These are phyloP conservation scores for Domatiomyces catenatus DNA, from an alignment of 2,329 filamentous ascomycete genomes.

Conservation along the genomic window DNA sequence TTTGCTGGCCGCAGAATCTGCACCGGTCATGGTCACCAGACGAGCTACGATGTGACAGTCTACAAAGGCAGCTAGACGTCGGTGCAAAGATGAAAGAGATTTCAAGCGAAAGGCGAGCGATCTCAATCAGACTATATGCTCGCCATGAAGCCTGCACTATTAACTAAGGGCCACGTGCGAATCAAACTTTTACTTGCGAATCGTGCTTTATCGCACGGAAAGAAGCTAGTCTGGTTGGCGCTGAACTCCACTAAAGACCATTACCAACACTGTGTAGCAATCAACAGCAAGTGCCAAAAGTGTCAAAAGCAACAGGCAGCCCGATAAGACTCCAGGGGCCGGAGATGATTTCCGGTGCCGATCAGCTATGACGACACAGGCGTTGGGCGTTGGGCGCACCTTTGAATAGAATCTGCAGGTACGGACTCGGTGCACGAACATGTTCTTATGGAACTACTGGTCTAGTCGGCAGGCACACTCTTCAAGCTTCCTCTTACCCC, in stretches of 20 bases:
- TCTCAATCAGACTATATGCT: not conserved
- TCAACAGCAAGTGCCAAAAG: not conserved
- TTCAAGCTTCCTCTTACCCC: too few species aligned
- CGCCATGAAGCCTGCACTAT: not conserved
- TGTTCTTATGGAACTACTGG: too few species aligned
- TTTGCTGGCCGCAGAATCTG: not conserved
- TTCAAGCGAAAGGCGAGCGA: not conserved
- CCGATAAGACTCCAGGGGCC: not conserved
- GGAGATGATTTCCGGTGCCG: not conserved
- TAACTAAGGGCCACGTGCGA: not conserved
- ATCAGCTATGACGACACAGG: not conserved
- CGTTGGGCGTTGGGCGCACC: not conserved
- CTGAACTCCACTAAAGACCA: not conserved
- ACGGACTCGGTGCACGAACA: too few species aligned
- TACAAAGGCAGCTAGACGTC: not conserved
- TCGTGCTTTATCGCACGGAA: not conserved
- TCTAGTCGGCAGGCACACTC: too few species aligned
- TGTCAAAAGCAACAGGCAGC: too few species aligned
- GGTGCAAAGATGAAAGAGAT: not conserved
- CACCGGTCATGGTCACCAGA: not conserved
- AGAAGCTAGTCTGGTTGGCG: not conserved
- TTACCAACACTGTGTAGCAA: not conserved
- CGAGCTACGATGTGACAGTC: not conserved
- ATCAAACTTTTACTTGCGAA: not conserved
- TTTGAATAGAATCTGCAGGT: too few species aligned